Evolutionary conservation across 2,329 filamentous ascomycete species (phyloP).

Genomic region (Diplodia scrobiculata): DNA sequence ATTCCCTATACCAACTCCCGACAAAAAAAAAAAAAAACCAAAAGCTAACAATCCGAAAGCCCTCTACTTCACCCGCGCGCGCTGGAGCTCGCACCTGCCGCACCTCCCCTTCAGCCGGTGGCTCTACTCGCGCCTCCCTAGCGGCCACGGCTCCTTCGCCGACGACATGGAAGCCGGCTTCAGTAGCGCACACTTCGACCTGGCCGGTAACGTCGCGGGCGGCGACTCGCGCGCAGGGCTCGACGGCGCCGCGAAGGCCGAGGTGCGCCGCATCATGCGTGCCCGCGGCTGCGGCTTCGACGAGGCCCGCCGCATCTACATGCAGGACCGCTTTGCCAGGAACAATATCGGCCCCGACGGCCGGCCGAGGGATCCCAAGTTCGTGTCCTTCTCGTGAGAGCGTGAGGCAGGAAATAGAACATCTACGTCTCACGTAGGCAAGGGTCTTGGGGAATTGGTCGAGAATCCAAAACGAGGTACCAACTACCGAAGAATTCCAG

Average conservation of each 20-base stretch:
- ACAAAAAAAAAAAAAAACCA: slow-evolving; percentile 18
- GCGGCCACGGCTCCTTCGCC: slow-evolving; percentile 58
- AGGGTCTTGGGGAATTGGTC: neutral
- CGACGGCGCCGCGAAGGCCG: slow-evolving; percentile 75
- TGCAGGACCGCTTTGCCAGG: slow-evolving; percentile 80
- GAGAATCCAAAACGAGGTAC: neutral
- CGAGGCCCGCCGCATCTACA: slow-evolving; percentile 82
- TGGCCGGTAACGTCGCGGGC: slow-evolving; percentile 74
- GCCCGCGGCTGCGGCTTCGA: slow-evolving; percentile 79
- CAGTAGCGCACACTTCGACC: slow-evolving; percentile 78
- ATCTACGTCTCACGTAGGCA: neutral
- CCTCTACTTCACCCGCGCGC: slow-evolving; percentile 76
- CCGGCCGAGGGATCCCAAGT: slow-evolving; percentile 85
- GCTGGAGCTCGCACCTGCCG: slow-evolving; percentile 73
- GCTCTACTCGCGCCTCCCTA: slow-evolving; percentile 75
- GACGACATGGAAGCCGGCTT: slow-evolving; percentile 87
- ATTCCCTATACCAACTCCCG: slow-evolving; percentile 29
- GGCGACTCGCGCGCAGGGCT: slow-evolving; percentile 80
- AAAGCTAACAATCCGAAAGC: slow-evolving; percentile 47
- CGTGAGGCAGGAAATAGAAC: neutral
- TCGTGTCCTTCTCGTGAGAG: slow-evolving; percentile 81
- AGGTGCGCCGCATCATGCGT: slow-evolving; percentile 91
- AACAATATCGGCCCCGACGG: slow-evolving; percentile 90
- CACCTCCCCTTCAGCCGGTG: slow-evolving; percentile 52
- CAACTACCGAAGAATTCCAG: neutral